Conservation (phyloP, 2,329 filamentous ascomycete species). For the Aspergillus fischeri region DNA sequence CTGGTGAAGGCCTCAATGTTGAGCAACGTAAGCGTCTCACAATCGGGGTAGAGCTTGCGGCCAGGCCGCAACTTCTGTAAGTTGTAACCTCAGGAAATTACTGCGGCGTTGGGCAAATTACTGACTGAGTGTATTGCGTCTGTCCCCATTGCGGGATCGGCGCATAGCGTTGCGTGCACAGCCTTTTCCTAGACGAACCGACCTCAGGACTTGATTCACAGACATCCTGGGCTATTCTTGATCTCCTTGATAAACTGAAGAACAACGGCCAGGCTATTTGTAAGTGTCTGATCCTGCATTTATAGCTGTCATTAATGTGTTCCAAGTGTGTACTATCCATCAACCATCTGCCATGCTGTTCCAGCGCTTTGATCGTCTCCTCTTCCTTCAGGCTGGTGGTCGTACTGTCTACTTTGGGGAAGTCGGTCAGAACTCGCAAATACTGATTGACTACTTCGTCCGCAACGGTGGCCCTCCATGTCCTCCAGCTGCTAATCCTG, state of each 20-base stretch:
- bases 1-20: conserved; percentile 65
- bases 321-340: conserved; percentile 74
- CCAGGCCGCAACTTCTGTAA: conserved; percentile 53
- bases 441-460: conserved; percentile 57
- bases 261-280: conserved; percentile 78
- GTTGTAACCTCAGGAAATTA: too few species aligned
- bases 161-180: too few species aligned
- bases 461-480: conserved; percentile 54
- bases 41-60: conserved; percentile 88
- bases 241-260: conserved; percentile 78
- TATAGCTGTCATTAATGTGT: too few species aligned
- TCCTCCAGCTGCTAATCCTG: conserved; percentile 59
- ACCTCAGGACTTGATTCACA: conserved; percentile 89
- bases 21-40: conserved; percentile 69
- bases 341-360: conserved; percentile 89
- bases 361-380: conserved; percentile 66
- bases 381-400: conserved; percentile 59
- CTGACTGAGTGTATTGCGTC: too few species aligned
- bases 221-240: conserved; percentile 83
- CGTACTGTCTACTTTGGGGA: conserved; percentile 64
- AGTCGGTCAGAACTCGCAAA: conserved; percentile 54
- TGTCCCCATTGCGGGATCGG: too few species aligned
- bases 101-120: too few species aligned
- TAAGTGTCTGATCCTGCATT: too few species aligned
- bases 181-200: conserved; percentile 65